A percentile compares a stretch with the other conserved stretches of the same genome.
Evolutionary conservation across 2,329 filamentous ascomycete genomes (phyloP).

Genomic region (Sporothrix brasiliensis): DNA sequence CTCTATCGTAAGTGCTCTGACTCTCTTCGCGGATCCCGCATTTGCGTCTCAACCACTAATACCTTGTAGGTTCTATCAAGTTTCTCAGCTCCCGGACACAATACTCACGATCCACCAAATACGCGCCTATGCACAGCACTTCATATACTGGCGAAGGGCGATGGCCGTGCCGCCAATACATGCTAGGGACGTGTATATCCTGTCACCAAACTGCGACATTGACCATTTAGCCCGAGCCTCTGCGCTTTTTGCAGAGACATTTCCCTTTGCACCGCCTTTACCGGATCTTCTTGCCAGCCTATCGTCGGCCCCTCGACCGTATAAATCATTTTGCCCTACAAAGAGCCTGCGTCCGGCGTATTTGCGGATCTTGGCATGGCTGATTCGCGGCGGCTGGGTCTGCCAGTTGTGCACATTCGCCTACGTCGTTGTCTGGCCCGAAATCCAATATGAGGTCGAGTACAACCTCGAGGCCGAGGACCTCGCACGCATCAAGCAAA

Average conservation of each 20-base stretch:
- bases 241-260: slow-evolving; percentile 72
- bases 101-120: slow-evolving; percentile 78
- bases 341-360: slow-evolving; percentile 86
- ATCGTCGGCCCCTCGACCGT: slow-evolving; percentile 77
- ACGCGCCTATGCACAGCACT: slow-evolving; percentile 84
- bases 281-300: slow-evolving; percentile 85
- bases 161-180: slow-evolving; percentile 90
- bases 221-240: slow-evolving; percentile 69
- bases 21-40: background rate
- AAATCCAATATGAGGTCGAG: slow-evolving; percentile 80
- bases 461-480: slow-evolving; percentile 69
- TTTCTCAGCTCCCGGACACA: slow-evolving; percentile 63
- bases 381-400: slow-evolving; percentile 90
- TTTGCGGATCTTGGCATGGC: slow-evolving; percentile 88
- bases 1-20: slow-evolving; percentile 56
- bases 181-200: slow-evolving; percentile 84
- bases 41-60: background rate
- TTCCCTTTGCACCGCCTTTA: slow-evolving; percentile 80
- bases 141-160: slow-evolving; percentile 94
- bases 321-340: slow-evolving; percentile 80
- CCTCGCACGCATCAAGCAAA: slow-evolving; percentile 46
- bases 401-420: slow-evolving; percentile 90
- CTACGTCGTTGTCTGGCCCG: slow-evolving; percentile 80
- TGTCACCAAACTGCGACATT: slow-evolving; percentile 86
- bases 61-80: slow-evolving; percentile 59